Evolutionary conservation across 495 filamentous ascomycete species (phyloP), one percentile per base, ranked within the genome.

Genomic region (Lineolata rhizophorae): DNA sequence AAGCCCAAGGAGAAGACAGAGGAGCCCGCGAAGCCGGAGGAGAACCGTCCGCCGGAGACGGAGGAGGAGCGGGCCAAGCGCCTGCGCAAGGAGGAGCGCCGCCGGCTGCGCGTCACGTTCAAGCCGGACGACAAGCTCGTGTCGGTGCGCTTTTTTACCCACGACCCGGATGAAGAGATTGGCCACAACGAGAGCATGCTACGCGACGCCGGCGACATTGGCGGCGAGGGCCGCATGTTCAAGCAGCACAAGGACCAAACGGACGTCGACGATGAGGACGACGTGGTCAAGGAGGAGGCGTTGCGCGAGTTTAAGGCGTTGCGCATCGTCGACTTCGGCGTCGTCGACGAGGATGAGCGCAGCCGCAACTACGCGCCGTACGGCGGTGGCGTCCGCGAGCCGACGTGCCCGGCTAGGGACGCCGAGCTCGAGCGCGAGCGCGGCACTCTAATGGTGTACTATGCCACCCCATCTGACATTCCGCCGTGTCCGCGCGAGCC

Each of bases 391-490:
- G 42, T 52, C 8, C 58, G 60, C 20, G 43, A 54, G 3, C 60
- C 76, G 5, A 48, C 54, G 0, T 83, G 73, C 5, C 55, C 65
- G 0, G 72, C 90, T 45, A 71, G 71, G 35, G 57, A 62, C 24
- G 56, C 59, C 3, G 81, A 81, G 46, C 61, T 74, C 18, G 61
- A 71, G 31, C 68, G 77, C 5, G 84, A 91, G 50, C 56, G 60
- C 14, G 70, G 60, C n/a, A 82, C 77, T 16, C 63, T 92, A 20
- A 81, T 90, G 70, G 76, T 73, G 3, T 67, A 82, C 37, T 87
- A 92, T 44, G 65, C 73, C 2, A 69, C 70, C 32, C 50, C 55
- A 20, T 63, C 64, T 4, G 82, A 91, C 42, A 73, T 90, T 37
- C 84, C 84, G 3, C 55, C 68, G 1, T 68, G 72, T 0, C 76